These are phyloP conservation scores for Syzygium grande DNA, from an alignment of 345 rosid genomes.

Conservation along the genomic window DNA sequence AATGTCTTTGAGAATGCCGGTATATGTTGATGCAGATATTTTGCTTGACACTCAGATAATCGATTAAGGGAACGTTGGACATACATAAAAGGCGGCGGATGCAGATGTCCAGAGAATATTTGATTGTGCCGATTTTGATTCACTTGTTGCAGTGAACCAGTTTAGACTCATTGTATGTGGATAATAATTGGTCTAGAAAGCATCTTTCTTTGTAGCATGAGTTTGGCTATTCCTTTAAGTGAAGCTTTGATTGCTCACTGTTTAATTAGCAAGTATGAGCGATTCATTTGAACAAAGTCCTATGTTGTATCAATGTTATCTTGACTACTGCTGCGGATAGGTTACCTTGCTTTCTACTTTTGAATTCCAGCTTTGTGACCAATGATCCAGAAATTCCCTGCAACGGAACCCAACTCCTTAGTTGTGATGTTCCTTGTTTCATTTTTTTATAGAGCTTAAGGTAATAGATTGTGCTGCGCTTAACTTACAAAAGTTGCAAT, in stretches of 20 bases:
- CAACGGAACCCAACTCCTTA: not conserved
- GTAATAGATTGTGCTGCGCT: not conserved
- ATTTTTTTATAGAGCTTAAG: not conserved
- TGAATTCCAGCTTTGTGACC: not conserved
- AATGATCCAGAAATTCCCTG: not conserved
- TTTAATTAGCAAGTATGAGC: not conserved
- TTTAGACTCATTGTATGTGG: not conserved
- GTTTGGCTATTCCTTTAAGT: not conserved
- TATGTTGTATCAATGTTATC: not conserved
- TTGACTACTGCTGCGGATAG: not conserved
- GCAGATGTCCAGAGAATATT: not conserved
- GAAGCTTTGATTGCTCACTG: not conserved
- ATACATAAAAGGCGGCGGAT: not conserved
- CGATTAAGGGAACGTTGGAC: not conserved
- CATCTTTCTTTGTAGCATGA: not conserved
- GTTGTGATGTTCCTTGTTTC: not conserved
- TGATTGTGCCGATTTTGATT: not conserved
- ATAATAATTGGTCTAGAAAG: not conserved
- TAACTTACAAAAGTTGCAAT: not conserved
- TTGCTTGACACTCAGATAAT: not conserved
- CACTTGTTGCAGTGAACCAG: not conserved
- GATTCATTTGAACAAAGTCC: not conserved
- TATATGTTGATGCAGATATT: not conserved
- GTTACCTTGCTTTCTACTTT: not conserved
- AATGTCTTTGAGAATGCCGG: not conserved